Conservation (phyloP, 2,329 filamentous ascomycete genomes). For the Volutella citrinella region DNA sequence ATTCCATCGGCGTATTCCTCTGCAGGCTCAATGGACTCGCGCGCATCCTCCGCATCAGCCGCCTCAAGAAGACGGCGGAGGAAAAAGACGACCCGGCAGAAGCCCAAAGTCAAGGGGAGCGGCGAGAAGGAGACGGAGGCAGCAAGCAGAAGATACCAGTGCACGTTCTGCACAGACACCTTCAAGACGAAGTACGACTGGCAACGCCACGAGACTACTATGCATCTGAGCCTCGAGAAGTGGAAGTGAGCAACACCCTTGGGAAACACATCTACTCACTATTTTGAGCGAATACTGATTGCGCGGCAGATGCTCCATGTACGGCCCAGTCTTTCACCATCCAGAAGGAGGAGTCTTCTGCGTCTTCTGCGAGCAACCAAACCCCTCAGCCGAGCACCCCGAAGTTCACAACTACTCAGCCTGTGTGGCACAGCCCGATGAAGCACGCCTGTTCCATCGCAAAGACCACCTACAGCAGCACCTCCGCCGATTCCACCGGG, state of each 20-base stretch:
- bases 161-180: too few species aligned
- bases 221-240: constrained; percentile 7
- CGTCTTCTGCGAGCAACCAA: constrained; percentile 56
- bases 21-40: constrained; percentile 3
- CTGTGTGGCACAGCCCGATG: constrained; percentile 62
- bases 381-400: constrained; percentile 54
- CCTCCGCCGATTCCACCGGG: constrained; percentile 63
- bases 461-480: constrained; percentile 68
- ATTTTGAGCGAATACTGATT: too few species aligned
- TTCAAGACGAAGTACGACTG: constrained; percentile 14
- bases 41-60: constrained; percentile 1
- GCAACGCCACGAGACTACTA: constrained; percentile 9
- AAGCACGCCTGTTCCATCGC: constrained; percentile 63
- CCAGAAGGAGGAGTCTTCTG: constrained; percentile 54
- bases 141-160: constrained; percentile 10
- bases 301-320: constrained; percentile 7
- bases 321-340: neutral
- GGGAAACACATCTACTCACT: too few species aligned
- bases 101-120: too few species aligned
- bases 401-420: constrained; percentile 59
- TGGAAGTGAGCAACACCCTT: constrained; percentile 3
- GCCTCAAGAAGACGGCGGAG: constrained; percentile 2
- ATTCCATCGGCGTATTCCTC: too few species aligned
- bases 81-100: neutral
- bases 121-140: neutral